Evolutionary conservation across 805 yeast species (phyloP).

Genomic region (Yarrowia sp.): DNA sequence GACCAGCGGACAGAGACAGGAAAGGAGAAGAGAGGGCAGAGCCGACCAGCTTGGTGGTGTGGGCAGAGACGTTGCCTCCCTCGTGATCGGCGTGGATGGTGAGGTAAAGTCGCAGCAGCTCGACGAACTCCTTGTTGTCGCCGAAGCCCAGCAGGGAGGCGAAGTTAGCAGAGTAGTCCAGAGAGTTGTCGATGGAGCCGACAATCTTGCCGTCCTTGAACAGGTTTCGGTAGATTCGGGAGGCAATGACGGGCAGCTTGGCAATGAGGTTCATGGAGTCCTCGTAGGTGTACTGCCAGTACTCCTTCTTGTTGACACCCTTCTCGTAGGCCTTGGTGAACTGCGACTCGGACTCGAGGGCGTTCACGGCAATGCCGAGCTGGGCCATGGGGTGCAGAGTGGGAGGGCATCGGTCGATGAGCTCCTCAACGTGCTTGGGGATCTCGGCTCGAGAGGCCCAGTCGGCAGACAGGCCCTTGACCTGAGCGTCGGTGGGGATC

Average conservation of each 20-base stretch:
- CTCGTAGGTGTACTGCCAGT: slow-evolving; percentile 75
- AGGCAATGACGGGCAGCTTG: slow-evolving; percentile 70
- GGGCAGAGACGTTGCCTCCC: slow-evolving; percentile 83
- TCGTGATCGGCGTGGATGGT: slow-evolving; percentile 79
- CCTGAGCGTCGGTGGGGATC: slow-evolving; percentile 61
- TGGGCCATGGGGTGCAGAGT: slow-evolving; percentile 84
- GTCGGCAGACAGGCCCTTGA: slow-evolving; percentile 54
- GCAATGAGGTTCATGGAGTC: slow-evolving; percentile 69
- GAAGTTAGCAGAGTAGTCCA: slow-evolving; percentile 73
- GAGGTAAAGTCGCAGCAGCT: slow-evolving; percentile 68
- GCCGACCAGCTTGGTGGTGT: slow-evolving; percentile 78
- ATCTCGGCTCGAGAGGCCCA: slow-evolving; percentile 63
- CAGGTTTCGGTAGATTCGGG: slow-evolving; percentile 68
- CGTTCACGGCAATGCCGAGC: slow-evolving; percentile 69
- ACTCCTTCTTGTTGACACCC: slow-evolving; percentile 65
- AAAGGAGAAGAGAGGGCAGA: slow-evolving; percentile 76
- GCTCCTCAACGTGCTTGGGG: slow-evolving; percentile 61
- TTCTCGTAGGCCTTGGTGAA: slow-evolving; percentile 71
- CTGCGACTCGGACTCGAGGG: slow-evolving; percentile 66
- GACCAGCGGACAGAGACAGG: slow-evolving; percentile 73
- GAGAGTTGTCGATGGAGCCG: slow-evolving; percentile 52
- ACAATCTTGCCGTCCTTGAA: slow-evolving; percentile 50
- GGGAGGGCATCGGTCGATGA: slow-evolving; percentile 62
- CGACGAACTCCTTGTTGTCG: slow-evolving; percentile 50
- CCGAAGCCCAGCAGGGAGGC: slow-evolving; percentile 63